Evolutionary conservation across 495 filamentous ascomycete species (phyloP), one percentile per base, ranked within the genome.

Genomic region (Letharia lupina): DNA sequence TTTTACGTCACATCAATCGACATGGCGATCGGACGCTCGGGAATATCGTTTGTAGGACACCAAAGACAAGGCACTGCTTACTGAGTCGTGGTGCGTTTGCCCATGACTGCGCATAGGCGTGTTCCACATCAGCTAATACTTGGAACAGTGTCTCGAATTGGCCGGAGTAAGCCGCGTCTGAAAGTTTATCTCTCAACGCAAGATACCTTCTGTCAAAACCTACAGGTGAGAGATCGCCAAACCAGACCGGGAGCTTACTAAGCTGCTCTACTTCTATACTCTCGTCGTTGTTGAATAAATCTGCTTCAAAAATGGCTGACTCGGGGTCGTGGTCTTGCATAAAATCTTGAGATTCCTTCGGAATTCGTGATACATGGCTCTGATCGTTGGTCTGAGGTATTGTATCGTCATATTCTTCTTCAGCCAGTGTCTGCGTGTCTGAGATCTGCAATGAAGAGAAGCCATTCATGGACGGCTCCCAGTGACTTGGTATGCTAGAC

Each of bases 11-110:
- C 54, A 33, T 39, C 31, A 35, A 58, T 58, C 54, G 35, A 58
- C 28, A 58, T 33, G 54, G 54, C 54, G 18, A 58, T 58, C 23
- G 28, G 28, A 58, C 35, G 54, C 54, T 23, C 10, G 54, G 23
- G 35, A 58, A 33, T 58, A 58, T 33, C 33, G 3, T 23, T 58
- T 39, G 11, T 33, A 33, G 54, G 54, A 39, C 54, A 33, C 23
- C 54, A 58, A 58, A 58, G 54, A 33, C 31, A 39, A 58, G 54
- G 54, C 28, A 58, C 31, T 58, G 54, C 54, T 58, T 58, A 58
- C 54, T 58, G 54, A 58, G 54, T 35, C 54, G 54, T 58, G 54
- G 54, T 58, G 54, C 54, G 35, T 58, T 58, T 58, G 54, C 54
- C 54, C 54, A 58, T 58, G 54, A 58, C 35, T 58, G 54, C 28